These are phyloP conservation scores for Penicillium roqueforti DNA, from an alignment of 495 filamentous ascomycete genomes.

Conservation along the genomic window DNA sequence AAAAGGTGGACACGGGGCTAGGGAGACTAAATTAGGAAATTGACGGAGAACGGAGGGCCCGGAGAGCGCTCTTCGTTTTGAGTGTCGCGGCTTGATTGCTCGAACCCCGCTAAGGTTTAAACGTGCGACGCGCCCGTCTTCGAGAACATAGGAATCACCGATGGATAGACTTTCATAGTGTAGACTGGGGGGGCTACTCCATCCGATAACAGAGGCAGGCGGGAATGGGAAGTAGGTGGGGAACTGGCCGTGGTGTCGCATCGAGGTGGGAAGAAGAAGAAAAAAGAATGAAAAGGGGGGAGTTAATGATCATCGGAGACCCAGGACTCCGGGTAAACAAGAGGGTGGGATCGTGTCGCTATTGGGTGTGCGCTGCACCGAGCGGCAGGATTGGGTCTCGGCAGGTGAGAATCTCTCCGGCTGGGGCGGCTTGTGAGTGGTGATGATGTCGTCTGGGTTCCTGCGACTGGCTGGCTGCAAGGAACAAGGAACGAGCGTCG, in stretches of 20 bases:
- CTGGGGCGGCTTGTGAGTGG: slow-evolving; percentile 11
- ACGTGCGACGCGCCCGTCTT: slow-evolving; percentile 15
- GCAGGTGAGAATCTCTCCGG: slow-evolving; percentile 14
- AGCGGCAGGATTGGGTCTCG: slow-evolving; percentile 23
- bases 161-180: slow-evolving; percentile 4
- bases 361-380: slow-evolving; percentile 16
- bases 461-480: slow-evolving; percentile 21
- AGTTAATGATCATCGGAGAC: slow-evolving; percentile 17
- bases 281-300: slow-evolving; percentile 12
- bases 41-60: slow-evolving; percentile 8
- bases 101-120: slow-evolving; percentile 13
- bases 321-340: slow-evolving; percentile 14
- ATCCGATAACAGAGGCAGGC: neutral
- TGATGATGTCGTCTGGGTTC: slow-evolving; percentile 18
- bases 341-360: neutral
- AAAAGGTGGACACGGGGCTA: slow-evolving; percentile 19
- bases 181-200: neutral
- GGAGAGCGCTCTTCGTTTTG: slow-evolving; percentile 9
- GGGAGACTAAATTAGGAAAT: neutral
- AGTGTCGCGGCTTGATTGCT: neutral
- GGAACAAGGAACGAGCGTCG: slow-evolving; percentile 19
- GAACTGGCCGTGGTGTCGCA: neutral
- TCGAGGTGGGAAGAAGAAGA: neutral
- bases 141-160: slow-evolving; percentile 6
- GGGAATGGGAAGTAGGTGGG: slow-evolving; percentile 5